Percentiles rank a stretch among this genome's conserved stretches.
phyloP scores from a whole-genome alignment of 495 filamentous ascomycete species.

The Aspergillus coremiiformis region DNA sequence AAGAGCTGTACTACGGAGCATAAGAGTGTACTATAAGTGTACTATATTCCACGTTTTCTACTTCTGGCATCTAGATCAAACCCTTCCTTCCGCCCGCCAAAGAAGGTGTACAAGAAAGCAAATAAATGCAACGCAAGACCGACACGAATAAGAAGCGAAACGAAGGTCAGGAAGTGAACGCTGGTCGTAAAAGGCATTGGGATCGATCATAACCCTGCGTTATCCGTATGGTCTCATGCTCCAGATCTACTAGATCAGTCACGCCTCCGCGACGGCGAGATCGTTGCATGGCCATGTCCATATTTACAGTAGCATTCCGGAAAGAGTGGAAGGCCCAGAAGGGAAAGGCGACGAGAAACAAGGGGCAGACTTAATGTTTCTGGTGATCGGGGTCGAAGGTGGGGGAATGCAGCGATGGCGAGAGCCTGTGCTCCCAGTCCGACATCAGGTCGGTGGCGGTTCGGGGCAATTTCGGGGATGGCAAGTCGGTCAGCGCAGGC shows the following conservation, averaged over 20 bases:
- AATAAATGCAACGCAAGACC: not conserved
- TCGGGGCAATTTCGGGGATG: constrained; percentile 58
- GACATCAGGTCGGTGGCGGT: constrained; percentile 69
- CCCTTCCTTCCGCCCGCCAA: not conserved
- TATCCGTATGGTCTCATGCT: constrained; percentile 25
- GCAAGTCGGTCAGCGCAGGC: constrained; percentile 55
- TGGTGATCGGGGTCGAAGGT: constrained; percentile 28
- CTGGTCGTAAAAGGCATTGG: constrained; percentile 27
- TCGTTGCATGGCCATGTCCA: constrained; percentile 11
- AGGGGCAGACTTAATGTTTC: constrained; percentile 23
- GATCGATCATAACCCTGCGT: constrained; percentile 36
- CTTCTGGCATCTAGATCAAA: not conserved
- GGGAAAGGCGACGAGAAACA: constrained; percentile 9
- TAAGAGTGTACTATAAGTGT: too few species aligned
- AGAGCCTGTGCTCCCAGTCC: constrained; percentile 61
- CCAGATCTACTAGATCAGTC: constrained; percentile 11
- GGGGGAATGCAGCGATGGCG: constrained; percentile 26
- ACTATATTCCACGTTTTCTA: too few species aligned
- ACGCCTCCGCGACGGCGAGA: constrained; percentile 5
- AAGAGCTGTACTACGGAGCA: too few species aligned
- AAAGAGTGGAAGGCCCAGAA: not conserved
- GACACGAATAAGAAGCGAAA: constrained; percentile 7
- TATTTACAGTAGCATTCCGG: constrained; percentile 16
- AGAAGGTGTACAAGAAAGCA: not conserved
- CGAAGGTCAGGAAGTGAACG: constrained; percentile 10